A percentile compares a stretch with the other conserved stretches of the same genome.
These are phyloP conservation scores for Rickenella mellea DNA, from an alignment of 768 basidiomycete species.

Conservation along the genomic window DNA sequence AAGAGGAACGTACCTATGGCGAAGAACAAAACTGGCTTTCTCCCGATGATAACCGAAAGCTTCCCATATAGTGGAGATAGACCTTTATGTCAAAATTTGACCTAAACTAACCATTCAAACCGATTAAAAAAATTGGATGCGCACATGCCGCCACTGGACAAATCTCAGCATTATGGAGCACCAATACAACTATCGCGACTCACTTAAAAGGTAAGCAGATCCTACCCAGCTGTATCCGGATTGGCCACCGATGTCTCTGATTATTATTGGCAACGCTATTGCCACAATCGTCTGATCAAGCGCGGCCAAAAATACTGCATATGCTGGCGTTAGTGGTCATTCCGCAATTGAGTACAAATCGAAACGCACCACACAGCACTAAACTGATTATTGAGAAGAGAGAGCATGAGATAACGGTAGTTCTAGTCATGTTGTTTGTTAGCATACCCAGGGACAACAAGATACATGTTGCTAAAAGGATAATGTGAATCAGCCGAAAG, in stretches of 20 bases:
- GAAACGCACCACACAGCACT: too few species aligned
- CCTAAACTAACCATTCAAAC: too few species aligned
- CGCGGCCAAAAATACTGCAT: neutral
- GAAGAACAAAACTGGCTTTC: constrained; percentile 26
- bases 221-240: constrained; percentile 2
- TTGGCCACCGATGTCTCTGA: neutral
- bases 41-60: constrained; percentile 20
- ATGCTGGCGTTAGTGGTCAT: too few species aligned
- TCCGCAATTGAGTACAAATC: too few species aligned
- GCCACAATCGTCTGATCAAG: constrained; percentile 3
- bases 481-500: constrained; percentile 12
- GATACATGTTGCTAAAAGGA: too few species aligned
- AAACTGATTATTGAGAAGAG: too few species aligned
- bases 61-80: constrained; percentile 23
- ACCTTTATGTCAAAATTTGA: too few species aligned
- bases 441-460: too few species aligned
- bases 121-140: too few species aligned
- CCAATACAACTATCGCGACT: neutral
- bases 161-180: neutral
- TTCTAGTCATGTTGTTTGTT: too few species aligned
- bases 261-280: constrained; percentile 1
- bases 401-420: too few species aligned
- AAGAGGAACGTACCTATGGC: constrained; percentile 28
- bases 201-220: constrained; percentile 1
- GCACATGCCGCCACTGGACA: neutral